Evolutionary conservation across 345 rosid genomes (phyloP).

Genomic region (Gynandropsis gynandra): DNA sequence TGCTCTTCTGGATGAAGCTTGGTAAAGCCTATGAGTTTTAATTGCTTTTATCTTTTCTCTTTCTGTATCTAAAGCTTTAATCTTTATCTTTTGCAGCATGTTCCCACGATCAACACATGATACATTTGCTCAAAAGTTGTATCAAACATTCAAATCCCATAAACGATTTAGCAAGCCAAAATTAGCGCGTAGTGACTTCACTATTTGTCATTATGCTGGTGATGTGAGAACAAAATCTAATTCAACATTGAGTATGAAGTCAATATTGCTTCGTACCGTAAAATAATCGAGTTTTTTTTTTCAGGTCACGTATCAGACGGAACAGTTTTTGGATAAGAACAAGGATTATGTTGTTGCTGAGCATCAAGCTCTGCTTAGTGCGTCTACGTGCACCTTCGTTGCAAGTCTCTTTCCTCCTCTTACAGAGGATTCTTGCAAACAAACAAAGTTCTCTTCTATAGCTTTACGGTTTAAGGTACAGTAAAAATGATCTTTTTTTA

Average conservation of each 20-base stretch:
- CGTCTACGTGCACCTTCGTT: conserved; percentile 79
- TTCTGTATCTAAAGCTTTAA: conserved; percentile 15
- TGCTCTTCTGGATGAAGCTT: conserved; percentile 92
- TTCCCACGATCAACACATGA: conserved; percentile 98
- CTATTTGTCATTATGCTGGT: conserved; percentile 96
- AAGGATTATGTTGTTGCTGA: conserved; percentile 97
- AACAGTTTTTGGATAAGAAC: conserved; percentile 89
- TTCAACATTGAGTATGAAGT: background rate
- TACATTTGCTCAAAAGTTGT: conserved; percentile 95
- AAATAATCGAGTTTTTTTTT: conserved; percentile 14
- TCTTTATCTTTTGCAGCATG: conserved; percentile 63
- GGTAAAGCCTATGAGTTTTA: conserved; percentile 49
- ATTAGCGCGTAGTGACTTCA: conserved; percentile 88
- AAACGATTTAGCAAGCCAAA: conserved; percentile 91
- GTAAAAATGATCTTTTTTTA: conserved; percentile 18
- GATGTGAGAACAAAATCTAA: conserved; percentile 54
- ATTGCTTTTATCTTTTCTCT: conserved; percentile 13
- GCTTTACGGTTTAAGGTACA: conserved; percentile 92
- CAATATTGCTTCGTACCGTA: background rate
- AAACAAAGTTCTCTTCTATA: conserved; percentile 89
- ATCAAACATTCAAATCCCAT: conserved; percentile 85
- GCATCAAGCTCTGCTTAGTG: conserved; percentile 82
- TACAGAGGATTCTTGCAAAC: conserved; percentile 76
- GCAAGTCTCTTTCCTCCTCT: conserved; percentile 63
- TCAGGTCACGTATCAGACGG: conserved; percentile 97